phyloP scores from a whole-genome alignment of 352 stramenopile genomes.

The Pythium scleroteichum region DNA sequence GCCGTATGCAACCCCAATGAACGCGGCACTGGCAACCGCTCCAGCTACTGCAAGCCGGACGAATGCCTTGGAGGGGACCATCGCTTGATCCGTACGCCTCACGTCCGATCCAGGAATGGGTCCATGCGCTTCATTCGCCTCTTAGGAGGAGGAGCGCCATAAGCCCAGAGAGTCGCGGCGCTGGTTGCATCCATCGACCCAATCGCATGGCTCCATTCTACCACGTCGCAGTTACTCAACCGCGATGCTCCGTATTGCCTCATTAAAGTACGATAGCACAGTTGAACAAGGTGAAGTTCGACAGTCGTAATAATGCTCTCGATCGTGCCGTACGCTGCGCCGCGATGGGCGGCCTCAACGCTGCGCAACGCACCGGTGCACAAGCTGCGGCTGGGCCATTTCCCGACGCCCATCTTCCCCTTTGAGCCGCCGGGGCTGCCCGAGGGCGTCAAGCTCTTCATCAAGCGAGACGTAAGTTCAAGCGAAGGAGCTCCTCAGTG shows the following conservation, averaged over 20 bases:
- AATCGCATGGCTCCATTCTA: slow-evolving; percentile 24
- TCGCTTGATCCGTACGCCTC: neutral
- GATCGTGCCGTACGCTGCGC: slow-evolving; percentile 57
- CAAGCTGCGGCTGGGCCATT: slow-evolving; percentile 71
- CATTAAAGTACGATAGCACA: neutral
- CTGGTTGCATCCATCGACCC: neutral
- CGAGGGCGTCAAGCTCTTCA: slow-evolving; percentile 70
- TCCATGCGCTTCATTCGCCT: no score
- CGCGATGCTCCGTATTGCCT: no score
- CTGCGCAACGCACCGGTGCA: slow-evolving; percentile 38
- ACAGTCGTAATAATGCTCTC: slow-evolving; percentile 52
- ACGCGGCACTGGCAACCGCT: neutral
- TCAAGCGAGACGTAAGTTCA: slow-evolving; percentile 72
- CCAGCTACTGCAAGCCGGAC: neutral
- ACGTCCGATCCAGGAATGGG: no score
- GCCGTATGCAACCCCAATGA: neutral
- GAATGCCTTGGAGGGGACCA: no score
- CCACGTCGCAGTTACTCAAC: slow-evolving; percentile 18
- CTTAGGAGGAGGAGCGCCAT: no score
- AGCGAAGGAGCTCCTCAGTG: no score
- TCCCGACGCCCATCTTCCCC: slow-evolving; percentile 78
- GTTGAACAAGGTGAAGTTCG: neutral
- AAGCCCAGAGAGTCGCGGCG: no score
- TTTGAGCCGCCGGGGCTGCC: slow-evolving; percentile 73
- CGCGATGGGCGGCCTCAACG: slow-evolving; percentile 57